Evolutionary conservation across 352 stramenopile species (phyloP).

Genomic region (Phytophthora parvispora): DNA sequence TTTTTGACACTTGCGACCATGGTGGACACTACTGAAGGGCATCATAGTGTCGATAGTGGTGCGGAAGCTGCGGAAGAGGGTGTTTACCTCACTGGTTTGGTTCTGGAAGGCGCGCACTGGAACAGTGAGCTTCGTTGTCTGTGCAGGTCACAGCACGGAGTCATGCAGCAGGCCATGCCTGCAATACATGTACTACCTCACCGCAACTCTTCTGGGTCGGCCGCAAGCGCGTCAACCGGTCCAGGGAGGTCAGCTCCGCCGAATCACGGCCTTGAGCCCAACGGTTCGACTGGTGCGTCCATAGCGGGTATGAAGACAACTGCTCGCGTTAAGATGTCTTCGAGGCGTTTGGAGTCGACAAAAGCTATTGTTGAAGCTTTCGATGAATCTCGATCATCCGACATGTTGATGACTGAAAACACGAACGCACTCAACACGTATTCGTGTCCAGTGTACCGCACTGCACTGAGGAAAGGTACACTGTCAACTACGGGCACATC

Average conservation of each 20-base stretch:
- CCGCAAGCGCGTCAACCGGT: background rate
- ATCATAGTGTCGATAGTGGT: conserved; percentile 6
- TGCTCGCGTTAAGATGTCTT: background rate
- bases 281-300: background rate
- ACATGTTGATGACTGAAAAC: background rate
- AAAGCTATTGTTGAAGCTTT: background rate
- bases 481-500: conserved; percentile 94
- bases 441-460: conserved; percentile 96
- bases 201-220: conserved; percentile 18
- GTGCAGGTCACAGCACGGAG: conserved; percentile 58
- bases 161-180: conserved; percentile 84
- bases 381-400: background rate
- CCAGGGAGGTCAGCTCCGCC: background rate
- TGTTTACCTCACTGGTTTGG: conserved; percentile 68
- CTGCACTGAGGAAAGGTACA: conserved; percentile 85
- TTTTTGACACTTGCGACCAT: conserved; percentile 10
- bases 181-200: conserved; percentile 88
- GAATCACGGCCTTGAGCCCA: background rate
- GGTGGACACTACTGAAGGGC: background rate
- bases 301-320: background rate
- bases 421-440: conserved; percentile 52
- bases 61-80: conserved; percentile 36
- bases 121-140: conserved; percentile 57
- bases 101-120: conserved; percentile 82
- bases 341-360: background rate